Percentiles rank a stretch among this genome's conserved stretches.
Evolutionary conservation across 2,329 filamentous ascomycete genomes (phyloP).

Genomic region (Trichoderma afroharzianum): DNA sequence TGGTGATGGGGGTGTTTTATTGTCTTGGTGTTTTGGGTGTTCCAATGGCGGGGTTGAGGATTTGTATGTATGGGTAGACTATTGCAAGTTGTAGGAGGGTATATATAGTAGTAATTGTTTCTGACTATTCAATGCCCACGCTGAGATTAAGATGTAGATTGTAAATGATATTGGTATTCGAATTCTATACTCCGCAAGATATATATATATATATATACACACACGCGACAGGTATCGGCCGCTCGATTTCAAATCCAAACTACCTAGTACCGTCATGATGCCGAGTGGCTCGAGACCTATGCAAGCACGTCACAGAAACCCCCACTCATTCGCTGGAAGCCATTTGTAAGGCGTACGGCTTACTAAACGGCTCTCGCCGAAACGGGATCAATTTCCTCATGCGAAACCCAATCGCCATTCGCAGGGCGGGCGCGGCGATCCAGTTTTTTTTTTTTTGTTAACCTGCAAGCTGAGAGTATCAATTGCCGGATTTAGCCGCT

Average conservation of each 20-base stretch:
- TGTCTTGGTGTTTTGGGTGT: background rate
- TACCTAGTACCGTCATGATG: background rate
- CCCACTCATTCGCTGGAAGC: constrained; percentile 4
- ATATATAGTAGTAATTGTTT: background rate
- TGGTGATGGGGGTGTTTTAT: background rate
- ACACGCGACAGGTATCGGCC: background rate
- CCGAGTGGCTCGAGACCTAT: background rate
- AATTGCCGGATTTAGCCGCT: constrained; percentile 1
- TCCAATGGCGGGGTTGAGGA: background rate
- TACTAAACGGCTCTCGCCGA: background rate
- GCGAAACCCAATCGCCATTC: background rate
- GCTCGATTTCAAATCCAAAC: background rate
- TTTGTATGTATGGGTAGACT: background rate
- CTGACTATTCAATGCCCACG: background rate
- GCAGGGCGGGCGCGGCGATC: background rate
- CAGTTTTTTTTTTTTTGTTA: background rate
- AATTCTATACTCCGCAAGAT: too few species aligned
- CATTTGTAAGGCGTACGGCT: constrained; percentile 14
- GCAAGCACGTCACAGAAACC: constrained; percentile 13
- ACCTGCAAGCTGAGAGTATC: background rate
- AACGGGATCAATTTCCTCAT: background rate
- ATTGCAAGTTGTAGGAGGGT: background rate
- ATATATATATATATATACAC: background rate
- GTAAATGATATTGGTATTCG: too few species aligned
- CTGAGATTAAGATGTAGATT: background rate